Base-by-base conservation (phyloP, 805 yeast genomes). In the Ogataea nitratoaversa region DNA sequence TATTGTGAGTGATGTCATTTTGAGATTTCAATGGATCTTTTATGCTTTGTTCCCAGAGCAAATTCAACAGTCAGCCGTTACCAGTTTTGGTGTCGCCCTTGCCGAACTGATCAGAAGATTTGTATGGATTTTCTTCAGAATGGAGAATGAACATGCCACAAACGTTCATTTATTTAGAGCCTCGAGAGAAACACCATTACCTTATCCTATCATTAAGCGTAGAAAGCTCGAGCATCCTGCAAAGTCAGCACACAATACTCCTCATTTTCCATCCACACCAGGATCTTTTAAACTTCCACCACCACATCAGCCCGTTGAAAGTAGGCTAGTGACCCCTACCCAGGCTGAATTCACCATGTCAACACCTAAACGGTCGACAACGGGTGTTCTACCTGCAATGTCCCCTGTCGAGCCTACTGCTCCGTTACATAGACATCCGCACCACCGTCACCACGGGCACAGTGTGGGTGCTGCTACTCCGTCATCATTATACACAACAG, bases 71-170 rank as follows among this genome's bases (percentile, higher is more conserved):
- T 84, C 91, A 57, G 95, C 95, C 0, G 75, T 77, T 18, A 83
- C 95, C 2, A 82, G 95, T 57, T 90, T 91, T 56, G 70, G 77
- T 37, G 77, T 93, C 36, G 96, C 95, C 0, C 49, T 85, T 22
- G 87, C 93, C 0, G 99, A 93, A 61, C 63, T 88, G 3, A 25
- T 84, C 2, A 74, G 99, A 57, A 72, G 99, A 56, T 84, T 87
- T 50, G 66, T 91, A 12, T 93, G 99, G 99, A 71, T 88, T 7
- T 76, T 85, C 36, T 83, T 93, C 68, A 80, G 99, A 66, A 84
- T 93, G 74, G 99, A 93, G 53, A 93, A 93, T 62, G 98, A 93
- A 62, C 99, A 93, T 61, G 82, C 90, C 34, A 81, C 97, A 0
- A 91, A 91, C 57, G 95, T 89, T 9, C 79, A 79, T 40, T 65